Conservation (phyloP, 495 filamentous ascomycete genomes). For the Lasiosphaeria ovina region DNA sequence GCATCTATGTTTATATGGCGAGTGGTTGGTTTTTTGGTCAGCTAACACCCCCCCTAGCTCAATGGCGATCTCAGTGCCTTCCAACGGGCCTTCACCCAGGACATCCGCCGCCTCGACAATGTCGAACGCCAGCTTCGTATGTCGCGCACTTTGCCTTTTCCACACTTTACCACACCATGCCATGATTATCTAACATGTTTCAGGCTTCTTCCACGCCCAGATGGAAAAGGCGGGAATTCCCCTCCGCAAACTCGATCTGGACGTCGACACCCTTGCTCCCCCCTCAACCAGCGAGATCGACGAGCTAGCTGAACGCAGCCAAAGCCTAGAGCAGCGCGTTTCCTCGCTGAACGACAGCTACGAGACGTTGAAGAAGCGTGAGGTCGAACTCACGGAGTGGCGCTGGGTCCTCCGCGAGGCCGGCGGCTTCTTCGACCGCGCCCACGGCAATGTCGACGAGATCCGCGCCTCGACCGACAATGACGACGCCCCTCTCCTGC, state of each 20-base stretch:
- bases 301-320: conserved; percentile 85
- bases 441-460: conserved; percentile 93
- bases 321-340: conserved; percentile 88
- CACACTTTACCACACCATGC: neutral
- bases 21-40: neutral
- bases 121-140: conserved; percentile 94
- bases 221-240: conserved; percentile 89
- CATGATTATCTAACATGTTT: neutral
- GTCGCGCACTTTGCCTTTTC: conserved; percentile 27
- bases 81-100: conserved; percentile 94
- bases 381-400: conserved; percentile 96
- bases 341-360: conserved; percentile 93
- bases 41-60: conserved; percentile 48
- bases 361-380: conserved; percentile 94
- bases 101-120: conserved; percentile 96
- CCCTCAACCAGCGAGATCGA: conserved; percentile 93
- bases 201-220: conserved; percentile 87
- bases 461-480: conserved; percentile 89
- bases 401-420: conserved; percentile 94
- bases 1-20: too few relatives aligned
- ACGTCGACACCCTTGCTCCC: conserved; percentile 76
- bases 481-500: conserved; percentile 77
- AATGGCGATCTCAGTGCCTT: conserved; percentile 92
- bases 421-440: conserved; percentile 94
- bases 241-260: conserved; percentile 80